Percentiles rank a stretch among this genome's conserved stretches.
These are phyloP conservation scores for Bruguiera hainesii DNA, from an alignment of 441 rosid genomes.

Conservation along the genomic window DNA sequence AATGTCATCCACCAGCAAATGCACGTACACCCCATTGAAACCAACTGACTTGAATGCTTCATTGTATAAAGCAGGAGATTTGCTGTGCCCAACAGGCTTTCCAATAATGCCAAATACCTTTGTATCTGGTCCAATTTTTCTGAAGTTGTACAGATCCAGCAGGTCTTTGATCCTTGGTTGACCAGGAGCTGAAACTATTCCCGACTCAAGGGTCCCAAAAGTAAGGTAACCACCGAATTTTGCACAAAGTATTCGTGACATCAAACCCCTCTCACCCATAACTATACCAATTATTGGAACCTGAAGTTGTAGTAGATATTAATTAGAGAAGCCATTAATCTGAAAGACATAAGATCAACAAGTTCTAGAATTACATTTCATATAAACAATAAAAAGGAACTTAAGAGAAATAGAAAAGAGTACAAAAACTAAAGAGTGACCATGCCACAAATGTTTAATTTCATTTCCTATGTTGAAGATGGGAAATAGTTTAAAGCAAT, in stretches of 20 bases:
- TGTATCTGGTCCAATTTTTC: constrained; percentile 72
- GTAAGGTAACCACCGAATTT: constrained; percentile 92
- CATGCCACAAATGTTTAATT: too few species aligned
- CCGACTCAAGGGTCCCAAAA: constrained; percentile 78
- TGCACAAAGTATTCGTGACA: constrained; percentile 83
- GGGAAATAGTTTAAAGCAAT: too few species aligned
- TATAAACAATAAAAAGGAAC: too few species aligned
- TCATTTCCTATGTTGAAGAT: too few species aligned
- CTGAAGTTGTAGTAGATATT: constrained; percentile 35
- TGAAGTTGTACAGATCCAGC: constrained; percentile 74
- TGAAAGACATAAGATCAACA: neutral
- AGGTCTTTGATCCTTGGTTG: constrained; percentile 78
- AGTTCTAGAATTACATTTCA: neutral
- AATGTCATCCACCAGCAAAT: constrained; percentile 68
- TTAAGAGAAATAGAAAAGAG: too few species aligned
- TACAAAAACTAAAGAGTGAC: too few species aligned
- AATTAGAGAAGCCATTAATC: constrained; percentile 3
- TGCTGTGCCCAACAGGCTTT: constrained; percentile 98
- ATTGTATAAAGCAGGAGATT: constrained; percentile 77
- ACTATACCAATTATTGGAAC: constrained; percentile 81
- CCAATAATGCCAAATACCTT: constrained; percentile 90
- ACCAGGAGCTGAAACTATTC: constrained; percentile 84
- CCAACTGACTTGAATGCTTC: constrained; percentile 85
- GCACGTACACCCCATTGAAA: constrained; percentile 69
- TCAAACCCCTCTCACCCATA: constrained; percentile 92